phyloP scores from a whole-genome alignment of 805 yeast species.

The Hanseniaspora jakobsenii region DNA sequence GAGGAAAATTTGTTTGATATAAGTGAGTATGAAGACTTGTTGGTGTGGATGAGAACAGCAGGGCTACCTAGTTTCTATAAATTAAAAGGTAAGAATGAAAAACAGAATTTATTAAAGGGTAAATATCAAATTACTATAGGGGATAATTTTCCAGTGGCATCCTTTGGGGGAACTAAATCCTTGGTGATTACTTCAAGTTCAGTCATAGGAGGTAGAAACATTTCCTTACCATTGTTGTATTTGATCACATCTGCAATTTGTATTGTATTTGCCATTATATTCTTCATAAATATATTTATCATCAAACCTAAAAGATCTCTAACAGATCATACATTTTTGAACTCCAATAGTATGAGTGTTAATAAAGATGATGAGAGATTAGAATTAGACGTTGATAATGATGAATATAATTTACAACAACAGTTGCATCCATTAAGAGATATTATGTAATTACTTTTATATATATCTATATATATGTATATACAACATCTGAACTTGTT shows the following conservation, averaged over 20 bases:
- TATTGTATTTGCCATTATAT: slow-evolving; percentile 56
- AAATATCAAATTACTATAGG: slow-evolving; percentile 56
- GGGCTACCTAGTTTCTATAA: slow-evolving; percentile 84
- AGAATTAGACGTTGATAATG: slow-evolving; percentile 12
- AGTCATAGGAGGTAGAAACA: slow-evolving; percentile 77
- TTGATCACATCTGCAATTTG: slow-evolving; percentile 72
- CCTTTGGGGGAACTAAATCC: slow-evolving; percentile 83
- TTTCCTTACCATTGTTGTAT: slow-evolving; percentile 74
- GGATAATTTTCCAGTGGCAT: slow-evolving; percentile 67
- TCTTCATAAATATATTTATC: slow-evolving; percentile 63
- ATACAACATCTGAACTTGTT: background rate
- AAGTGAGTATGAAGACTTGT: slow-evolving; percentile 54
- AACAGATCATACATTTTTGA: slow-evolving; percentile 65
- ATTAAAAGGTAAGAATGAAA: slow-evolving; percentile 61
- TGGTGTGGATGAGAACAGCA: slow-evolving; percentile 88
- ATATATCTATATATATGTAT: background rate
- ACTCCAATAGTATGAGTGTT: slow-evolving; percentile 32
- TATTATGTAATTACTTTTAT: slow-evolving; percentile 13
- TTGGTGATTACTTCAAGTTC: slow-evolving; percentile 70
- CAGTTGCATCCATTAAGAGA: slow-evolving; percentile 19
- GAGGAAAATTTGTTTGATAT: slow-evolving; percentile 58
- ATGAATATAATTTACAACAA: background rate
- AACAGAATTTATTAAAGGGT: slow-evolving; percentile 46
- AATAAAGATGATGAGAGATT: slow-evolving; percentile 13
- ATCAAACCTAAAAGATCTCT: slow-evolving; percentile 67